A percentile compares a stretch with the other conserved stretches of the same genome.
Conservation (phyloP, 768 basidiomycete species). For the Mycena kentingensis region DNA sequence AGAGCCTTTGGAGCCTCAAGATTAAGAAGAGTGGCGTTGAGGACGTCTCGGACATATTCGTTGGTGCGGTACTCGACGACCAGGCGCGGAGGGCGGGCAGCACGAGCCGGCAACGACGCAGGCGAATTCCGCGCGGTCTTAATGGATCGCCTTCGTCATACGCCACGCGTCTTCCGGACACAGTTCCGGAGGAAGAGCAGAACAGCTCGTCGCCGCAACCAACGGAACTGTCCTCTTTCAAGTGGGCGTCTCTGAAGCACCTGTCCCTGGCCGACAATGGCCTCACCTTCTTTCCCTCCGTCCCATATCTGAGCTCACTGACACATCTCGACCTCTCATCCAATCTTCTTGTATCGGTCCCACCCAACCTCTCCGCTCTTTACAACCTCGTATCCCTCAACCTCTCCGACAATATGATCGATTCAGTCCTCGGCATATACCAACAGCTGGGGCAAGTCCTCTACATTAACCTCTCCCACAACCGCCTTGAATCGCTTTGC, state of each 20-base stretch:
- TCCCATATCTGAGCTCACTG: constrained; percentile 70
- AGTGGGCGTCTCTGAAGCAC: constrained; percentile 77
- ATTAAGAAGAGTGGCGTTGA: constrained; percentile 80
- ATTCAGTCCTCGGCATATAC: constrained; percentile 89
- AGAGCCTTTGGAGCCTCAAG: constrained; percentile 71
- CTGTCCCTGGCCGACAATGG: constrained; percentile 80
- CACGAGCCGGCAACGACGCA: constrained; percentile 45
- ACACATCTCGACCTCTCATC: constrained; percentile 88
- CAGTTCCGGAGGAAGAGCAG: constrained; percentile 53
- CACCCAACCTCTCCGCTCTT: constrained; percentile 70
- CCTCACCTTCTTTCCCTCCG: constrained; percentile 76
- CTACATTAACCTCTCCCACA: constrained; percentile 77
- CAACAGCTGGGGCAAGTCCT: constrained; percentile 76
- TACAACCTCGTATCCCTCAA: constrained; percentile 88
- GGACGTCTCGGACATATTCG: constrained; percentile 76
- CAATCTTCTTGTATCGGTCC: constrained; percentile 89
- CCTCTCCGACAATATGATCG: constrained; percentile 96
- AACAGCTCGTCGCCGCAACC: constrained; percentile 34
- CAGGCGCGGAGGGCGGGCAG: constrained; percentile 63
- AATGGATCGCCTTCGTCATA: constrained; percentile 49
- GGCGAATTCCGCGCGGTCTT: constrained; percentile 43
- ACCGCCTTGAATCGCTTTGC: constrained; percentile 92
- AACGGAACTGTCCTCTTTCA: constrained; percentile 52
- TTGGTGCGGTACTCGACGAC: constrained; percentile 80
- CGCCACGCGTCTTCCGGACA: constrained; percentile 53